phyloP scores from a whole-genome alignment of 2,329 filamentous ascomycete species.

The Pseudogymnoascus sp. region DNA sequence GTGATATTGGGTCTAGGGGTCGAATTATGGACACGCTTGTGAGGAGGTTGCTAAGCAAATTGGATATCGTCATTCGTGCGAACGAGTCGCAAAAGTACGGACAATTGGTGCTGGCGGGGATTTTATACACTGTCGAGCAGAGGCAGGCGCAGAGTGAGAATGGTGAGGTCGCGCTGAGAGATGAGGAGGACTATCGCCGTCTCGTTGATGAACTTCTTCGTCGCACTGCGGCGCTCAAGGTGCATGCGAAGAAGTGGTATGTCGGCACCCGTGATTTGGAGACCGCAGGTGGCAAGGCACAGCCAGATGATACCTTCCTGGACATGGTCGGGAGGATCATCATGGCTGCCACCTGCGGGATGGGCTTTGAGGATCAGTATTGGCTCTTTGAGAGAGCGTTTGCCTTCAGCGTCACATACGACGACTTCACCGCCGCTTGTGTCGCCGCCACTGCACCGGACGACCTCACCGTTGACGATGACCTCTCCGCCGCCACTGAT shows the following conservation, averaged over 20 bases:
- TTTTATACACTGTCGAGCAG: background rate
- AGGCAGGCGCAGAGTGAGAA: background rate
- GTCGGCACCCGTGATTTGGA: background rate
- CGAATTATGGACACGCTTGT: background rate
- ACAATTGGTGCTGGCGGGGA: background rate
- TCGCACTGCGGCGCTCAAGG: background rate
- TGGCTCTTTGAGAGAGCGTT: background rate
- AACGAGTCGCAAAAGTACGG: background rate
- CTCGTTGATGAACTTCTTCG: background rate
- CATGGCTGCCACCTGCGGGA: slow-evolving; percentile 6
- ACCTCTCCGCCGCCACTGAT: background rate
- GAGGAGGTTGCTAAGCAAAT: background rate
- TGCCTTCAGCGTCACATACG: background rate
- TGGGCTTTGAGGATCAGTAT: background rate
- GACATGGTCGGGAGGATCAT: slow-evolving; percentile 19
- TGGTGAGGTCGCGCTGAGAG: background rate
- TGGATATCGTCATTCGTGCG: background rate
- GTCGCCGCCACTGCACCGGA: background rate
- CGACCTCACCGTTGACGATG: background rate
- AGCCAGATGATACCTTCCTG: slow-evolving; percentile 13
- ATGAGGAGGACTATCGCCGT: background rate
- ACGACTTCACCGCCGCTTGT: background rate
- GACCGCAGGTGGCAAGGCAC: background rate
- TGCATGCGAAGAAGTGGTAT: background rate
- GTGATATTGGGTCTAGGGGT: background rate